Conservation (phyloP, 257 asterid genomes). For the Henckelia pumila region DNA sequence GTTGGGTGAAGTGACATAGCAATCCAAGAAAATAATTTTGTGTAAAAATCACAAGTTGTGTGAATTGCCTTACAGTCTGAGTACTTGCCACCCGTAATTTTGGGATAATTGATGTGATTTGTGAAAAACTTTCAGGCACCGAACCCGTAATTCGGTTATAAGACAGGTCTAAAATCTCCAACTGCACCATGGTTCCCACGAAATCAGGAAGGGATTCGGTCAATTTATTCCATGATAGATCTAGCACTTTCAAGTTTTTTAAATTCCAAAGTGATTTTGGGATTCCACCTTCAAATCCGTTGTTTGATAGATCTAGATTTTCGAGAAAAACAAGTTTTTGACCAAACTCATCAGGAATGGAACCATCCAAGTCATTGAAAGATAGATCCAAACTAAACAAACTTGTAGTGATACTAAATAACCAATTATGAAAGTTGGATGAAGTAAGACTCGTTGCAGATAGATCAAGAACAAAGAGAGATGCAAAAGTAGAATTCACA, state of each 20-base stretch:
- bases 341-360: slow-evolving; percentile 30
- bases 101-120: no score
- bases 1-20: no score
- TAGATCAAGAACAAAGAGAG: slow-evolving; percentile 20
- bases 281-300: slow-evolving; percentile 27
- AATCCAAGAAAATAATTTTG: no score
- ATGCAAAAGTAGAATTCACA: slow-evolving; percentile 11
- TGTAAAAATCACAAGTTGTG: no score
- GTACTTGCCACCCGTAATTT: no score
- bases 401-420: slow-evolving; percentile 23
- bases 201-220: slow-evolving; percentile 16
- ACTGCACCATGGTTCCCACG: neutral
- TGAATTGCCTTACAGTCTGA: no score
- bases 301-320: slow-evolving; percentile 12
- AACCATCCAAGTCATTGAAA: slow-evolving; percentile 23
- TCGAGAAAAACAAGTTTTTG: slow-evolving; percentile 14
- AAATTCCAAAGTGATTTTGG: slow-evolving; percentile 31
- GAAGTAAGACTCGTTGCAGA: neutral
- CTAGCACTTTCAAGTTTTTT: slow-evolving; percentile 1
- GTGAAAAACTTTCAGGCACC: slow-evolving; percentile 21
- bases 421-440: slow-evolving; percentile 17
- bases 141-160: slow-evolving; percentile 21
- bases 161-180: slow-evolving; percentile 11
- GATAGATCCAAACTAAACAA: slow-evolving; percentile 24
- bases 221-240: neutral